phyloP scores from a whole-genome alignment of 495 filamentous ascomycete genomes.

The Acidomyces sp. region DNA sequence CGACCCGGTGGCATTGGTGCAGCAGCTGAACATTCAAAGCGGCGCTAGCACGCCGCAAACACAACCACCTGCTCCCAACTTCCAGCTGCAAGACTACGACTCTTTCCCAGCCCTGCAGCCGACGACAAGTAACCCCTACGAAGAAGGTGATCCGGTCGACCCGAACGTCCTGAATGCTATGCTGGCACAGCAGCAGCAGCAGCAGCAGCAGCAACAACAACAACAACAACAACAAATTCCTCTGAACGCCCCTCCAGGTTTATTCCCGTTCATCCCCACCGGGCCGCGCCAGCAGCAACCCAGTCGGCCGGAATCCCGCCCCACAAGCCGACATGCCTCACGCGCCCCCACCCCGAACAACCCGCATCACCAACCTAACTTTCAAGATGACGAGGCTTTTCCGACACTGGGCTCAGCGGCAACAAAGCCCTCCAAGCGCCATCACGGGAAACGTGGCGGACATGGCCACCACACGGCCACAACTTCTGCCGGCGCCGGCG shows the following conservation, averaged over 20 bases:
- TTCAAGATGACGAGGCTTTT: slow-evolving; percentile 93
- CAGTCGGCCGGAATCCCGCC: slow-evolving; percentile 65
- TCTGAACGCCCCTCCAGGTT: slow-evolving; percentile 40
- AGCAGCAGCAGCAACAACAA: not conserved
- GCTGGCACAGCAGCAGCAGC: slow-evolving; percentile 13
- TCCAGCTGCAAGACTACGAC: slow-evolving; percentile 77
- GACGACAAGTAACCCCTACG: slow-evolving; percentile 25
- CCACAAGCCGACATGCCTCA: slow-evolving; percentile 71
- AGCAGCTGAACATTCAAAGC: slow-evolving; percentile 31
- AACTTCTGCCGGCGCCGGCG: slow-evolving; percentile 21
- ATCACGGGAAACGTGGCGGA: slow-evolving; percentile 75
- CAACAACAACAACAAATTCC: not conserved
- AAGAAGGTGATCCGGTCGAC: slow-evolving; percentile 8
- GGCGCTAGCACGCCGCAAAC: slow-evolving; percentile 43
- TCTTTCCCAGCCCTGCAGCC: slow-evolving; percentile 75
- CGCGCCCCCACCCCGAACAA: slow-evolving; percentile 46
- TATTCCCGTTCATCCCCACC: slow-evolving; percentile 35
- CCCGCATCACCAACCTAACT: slow-evolving; percentile 61
- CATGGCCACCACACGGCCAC: slow-evolving; percentile 53
- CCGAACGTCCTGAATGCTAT: slow-evolving; percentile 9
- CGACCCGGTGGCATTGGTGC: slow-evolving; percentile 54
- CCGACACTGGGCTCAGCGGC: slow-evolving; percentile 73
- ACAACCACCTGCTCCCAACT: slow-evolving; percentile 44
- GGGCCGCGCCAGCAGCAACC: slow-evolving; percentile 15
- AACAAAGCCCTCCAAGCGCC: slow-evolving; percentile 60